Percentiles rank a stretch among this genome's conserved stretches.
phyloP scores from a whole-genome alignment of 345 rosid species.

The Lepidium aucheri region DNA sequence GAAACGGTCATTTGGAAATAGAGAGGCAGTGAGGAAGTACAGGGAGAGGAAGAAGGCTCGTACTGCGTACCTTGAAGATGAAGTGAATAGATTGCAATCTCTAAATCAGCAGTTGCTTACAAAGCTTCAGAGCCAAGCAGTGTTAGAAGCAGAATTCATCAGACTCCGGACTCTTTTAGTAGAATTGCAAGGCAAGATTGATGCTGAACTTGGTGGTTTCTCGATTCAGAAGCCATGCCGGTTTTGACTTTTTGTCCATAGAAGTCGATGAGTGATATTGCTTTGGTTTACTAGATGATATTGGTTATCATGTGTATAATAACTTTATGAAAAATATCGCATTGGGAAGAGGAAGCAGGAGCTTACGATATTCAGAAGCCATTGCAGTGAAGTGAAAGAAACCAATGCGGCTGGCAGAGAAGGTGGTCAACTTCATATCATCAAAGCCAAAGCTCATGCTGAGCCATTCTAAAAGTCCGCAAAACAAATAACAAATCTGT shows the following conservation, averaged over 20 bases:
- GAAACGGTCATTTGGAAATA: constrained; percentile 47
- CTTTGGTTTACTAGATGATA: too few relatives aligned
- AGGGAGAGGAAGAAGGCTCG: constrained; percentile 81
- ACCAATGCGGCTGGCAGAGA: constrained; percentile 70
- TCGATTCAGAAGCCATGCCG: constrained; percentile 20
- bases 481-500: constrained; percentile 29
- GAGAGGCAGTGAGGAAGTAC: constrained; percentile 76
- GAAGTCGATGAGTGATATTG: too few relatives aligned
- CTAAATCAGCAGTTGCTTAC: constrained; percentile 42
- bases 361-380: constrained; percentile 73
- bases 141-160: constrained; percentile 44
- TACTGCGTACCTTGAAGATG: constrained; percentile 65
- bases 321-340: not conserved
- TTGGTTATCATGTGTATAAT: too few relatives aligned
- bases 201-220: constrained; percentile 39
- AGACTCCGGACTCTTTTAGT: constrained; percentile 44
- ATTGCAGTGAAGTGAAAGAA: constrained; percentile 75
- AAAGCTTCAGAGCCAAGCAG: constrained; percentile 45
- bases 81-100: constrained; percentile 44
- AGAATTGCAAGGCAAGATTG: constrained; percentile 47
- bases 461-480: constrained; percentile 32
- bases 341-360: constrained; percentile 34
- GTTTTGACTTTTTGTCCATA: constrained; percentile 15
- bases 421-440: constrained; percentile 68
- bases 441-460: constrained; percentile 33